Percentiles rank a stretch among this genome's conserved stretches.
These are phyloP conservation scores for Fulvia fulva DNA, from an alignment of 2,329 filamentous ascomycete species.

Conservation along the genomic window DNA sequence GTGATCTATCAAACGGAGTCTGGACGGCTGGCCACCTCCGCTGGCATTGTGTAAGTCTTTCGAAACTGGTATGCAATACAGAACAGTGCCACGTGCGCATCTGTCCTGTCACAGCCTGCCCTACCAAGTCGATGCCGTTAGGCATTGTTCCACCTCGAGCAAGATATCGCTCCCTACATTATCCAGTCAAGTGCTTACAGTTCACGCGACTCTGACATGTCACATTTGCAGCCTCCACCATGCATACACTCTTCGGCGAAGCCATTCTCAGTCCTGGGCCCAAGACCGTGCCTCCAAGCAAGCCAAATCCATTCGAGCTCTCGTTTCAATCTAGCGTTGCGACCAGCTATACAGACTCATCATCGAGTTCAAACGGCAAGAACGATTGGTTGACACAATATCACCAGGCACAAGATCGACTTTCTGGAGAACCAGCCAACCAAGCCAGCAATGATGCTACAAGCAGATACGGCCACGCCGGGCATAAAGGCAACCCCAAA, in stretches of 20 bases:
- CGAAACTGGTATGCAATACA: conserved; percentile 9
- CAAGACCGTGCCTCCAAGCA: conserved; percentile 21
- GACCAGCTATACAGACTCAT: conserved; percentile 24
- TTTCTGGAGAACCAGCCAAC: conserved; percentile 14
- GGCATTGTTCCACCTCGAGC: background rate
- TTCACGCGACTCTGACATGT: conserved; percentile 10
- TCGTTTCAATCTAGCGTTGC: conserved; percentile 24
- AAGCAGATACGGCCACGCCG: conserved; percentile 13
- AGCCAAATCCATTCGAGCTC: conserved; percentile 31
- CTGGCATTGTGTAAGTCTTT: conserved; percentile 22
- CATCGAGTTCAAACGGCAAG: conserved; percentile 26
- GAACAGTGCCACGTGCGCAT: background rate
- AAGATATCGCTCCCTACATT: background rate
- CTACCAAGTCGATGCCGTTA: background rate
- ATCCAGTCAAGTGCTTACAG: background rate
- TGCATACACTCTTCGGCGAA: conserved; percentile 34
- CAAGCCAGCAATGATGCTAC: conserved; percentile 12
- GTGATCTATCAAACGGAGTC: conserved; percentile 19
- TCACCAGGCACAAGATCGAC: conserved; percentile 25
- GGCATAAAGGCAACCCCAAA: conserved; percentile 54
- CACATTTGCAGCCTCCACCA: conserved; percentile 18
- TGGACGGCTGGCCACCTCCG: conserved; percentile 20
- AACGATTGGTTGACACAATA: conserved; percentile 31
- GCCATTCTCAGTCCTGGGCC: conserved; percentile 31
- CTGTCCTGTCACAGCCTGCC: background rate